Evolutionary conservation across 2,329 filamentous ascomycete species (phyloP).

Genomic region (Onygena corvina): DNA sequence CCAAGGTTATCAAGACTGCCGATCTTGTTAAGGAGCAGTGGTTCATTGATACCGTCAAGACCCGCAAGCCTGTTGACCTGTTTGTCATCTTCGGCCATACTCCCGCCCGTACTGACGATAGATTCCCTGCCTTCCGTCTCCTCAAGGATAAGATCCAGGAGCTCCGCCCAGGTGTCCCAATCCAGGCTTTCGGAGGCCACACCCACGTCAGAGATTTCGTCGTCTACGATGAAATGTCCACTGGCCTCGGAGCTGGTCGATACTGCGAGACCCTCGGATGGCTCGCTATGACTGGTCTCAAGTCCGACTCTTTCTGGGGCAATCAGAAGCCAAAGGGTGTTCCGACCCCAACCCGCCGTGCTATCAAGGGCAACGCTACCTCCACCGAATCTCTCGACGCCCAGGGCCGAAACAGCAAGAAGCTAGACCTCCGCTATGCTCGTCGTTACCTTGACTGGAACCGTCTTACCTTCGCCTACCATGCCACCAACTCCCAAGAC

Average conservation of each 20-base stretch:
- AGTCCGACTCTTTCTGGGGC: slow-evolving; percentile 36
- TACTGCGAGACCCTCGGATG: slow-evolving; percentile 60
- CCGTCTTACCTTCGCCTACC: slow-evolving; percentile 52
- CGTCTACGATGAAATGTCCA: slow-evolving; percentile 50
- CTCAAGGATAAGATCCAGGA: slow-evolving; percentile 50
- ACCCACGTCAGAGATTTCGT: slow-evolving; percentile 54
- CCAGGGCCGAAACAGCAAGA: slow-evolving; percentile 6
- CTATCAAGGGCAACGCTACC: slow-evolving; percentile 18
- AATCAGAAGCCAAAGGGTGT: slow-evolving; percentile 32
- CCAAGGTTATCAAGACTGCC: slow-evolving; percentile 47
- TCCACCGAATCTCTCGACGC: not conserved
- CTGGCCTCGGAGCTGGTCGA: slow-evolving; percentile 50
- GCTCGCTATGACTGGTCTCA: slow-evolving; percentile 51
- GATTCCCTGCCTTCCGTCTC: slow-evolving; percentile 34
- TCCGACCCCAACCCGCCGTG: slow-evolving; percentile 33
- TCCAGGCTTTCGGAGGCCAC: slow-evolving; percentile 56
- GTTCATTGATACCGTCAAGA: slow-evolving; percentile 48
- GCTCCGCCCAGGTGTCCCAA: slow-evolving; percentile 44
- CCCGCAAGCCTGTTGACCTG: slow-evolving; percentile 46
- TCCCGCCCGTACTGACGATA: slow-evolving; percentile 38
- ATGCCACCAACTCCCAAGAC: slow-evolving; percentile 42
- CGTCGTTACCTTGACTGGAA: slow-evolving; percentile 60
- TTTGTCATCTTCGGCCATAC: slow-evolving; percentile 56
- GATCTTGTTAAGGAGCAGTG: slow-evolving; percentile 44
- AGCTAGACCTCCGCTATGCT: slow-evolving; percentile 31